Base-by-base conservation (phyloP, 1,284 basidiomycete species). In the Cutaneotrichosporon cutaneum region DNA sequence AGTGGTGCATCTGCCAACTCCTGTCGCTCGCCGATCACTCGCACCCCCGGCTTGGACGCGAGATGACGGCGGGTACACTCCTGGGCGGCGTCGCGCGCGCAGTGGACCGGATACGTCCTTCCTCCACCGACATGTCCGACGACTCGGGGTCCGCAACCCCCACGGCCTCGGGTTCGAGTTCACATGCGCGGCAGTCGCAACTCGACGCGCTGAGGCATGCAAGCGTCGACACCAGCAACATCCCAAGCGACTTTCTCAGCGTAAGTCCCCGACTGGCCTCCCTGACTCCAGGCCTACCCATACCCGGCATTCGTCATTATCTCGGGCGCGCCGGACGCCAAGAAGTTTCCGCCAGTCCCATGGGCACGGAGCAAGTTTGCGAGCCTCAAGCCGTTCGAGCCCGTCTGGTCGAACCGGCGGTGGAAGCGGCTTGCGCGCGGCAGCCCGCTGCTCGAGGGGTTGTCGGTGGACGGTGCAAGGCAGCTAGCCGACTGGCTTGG, bases 271-370 rank as follows among this genome's bases (percentile, higher is more conserved):
- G 1, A 27, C 26, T 51, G 27, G 7, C 18, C 27, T 10, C 16
- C 6, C 26, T 30, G 26, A 51, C 54, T 54, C 9, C 61, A 76
- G 76, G 35, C 70, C 0, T 76, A 75, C 36, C 76, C 76, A 1
- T 76, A 74, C 54, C 76, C 76, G 3, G 70, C 75, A 0, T 73
- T 77, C 42, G 73, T 73, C 3, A 64, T 77, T 14, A 50, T 72
- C 22, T 44, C 54, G 36, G 39, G 54, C n/a, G 39, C 22, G 10
- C 52, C 52, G 30, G 27, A 18, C 33, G 18, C 32, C 21, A n/a
- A 32, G 14, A 7, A 16, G 13, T 22, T 42, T 6, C 39, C 39
- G 18, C 39, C 39, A 9, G 30, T 52, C 18, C 36, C 51, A 36
- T 60, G 52, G 50, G 21, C 58, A 0, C 44, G 16, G 27, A 53